Base-by-base conservation (phyloP, 2,329 filamentous ascomycete genomes). In the Clarireedia homoeocarpa region DNA sequence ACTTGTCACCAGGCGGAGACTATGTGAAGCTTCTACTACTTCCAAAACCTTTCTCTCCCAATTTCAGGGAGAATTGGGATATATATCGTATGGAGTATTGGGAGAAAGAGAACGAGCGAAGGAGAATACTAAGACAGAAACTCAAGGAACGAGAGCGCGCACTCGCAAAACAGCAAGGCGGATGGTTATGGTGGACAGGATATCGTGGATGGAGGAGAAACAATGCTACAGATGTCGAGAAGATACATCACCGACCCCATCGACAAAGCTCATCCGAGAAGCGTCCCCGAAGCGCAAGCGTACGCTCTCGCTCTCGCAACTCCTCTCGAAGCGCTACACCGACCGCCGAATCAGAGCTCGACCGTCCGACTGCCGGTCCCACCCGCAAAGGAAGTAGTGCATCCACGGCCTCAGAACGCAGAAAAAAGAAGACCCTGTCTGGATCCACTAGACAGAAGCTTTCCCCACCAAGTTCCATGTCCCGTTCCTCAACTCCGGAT, bases 51-150 rank as follows among this genome's bases (percentile, higher is more conserved):
- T 99, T 99, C 68, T 95, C 89, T 5, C 86, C 94, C 0, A 90
- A 89, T 48, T 99, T 99, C 67, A 82, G 94, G 20, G 91, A 97
- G 70, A 95, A 96, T 62, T 99, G 94, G 94, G 94, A 99, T 68
- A 78, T 92, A 15, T 99, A 95, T 72, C 82, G 94, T 53, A 85
- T 86, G 36, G 91, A 96, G 59, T 99, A 96, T 72, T 99, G 94
- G 94, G 92, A 96, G 65, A 85, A 85, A 59, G 94, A 99, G 71
- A 99, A 99, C 68, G 90, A 95, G 70, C 85, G 92, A 2, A 84
- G 94, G 12, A 81, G 86, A 2, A 74, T 88, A 56, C 75, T 96
- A 24, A 80, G 89, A 44, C 68, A 78, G 45, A 88, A 88, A 67
- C 75, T 96, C 50, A 81, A 84, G 60, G 79, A 83, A 51, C 80